These are phyloP conservation scores for Neofusicoccum laricinum DNA, from an alignment of 2,329 filamentous ascomycete species.

Conservation along the genomic window DNA sequence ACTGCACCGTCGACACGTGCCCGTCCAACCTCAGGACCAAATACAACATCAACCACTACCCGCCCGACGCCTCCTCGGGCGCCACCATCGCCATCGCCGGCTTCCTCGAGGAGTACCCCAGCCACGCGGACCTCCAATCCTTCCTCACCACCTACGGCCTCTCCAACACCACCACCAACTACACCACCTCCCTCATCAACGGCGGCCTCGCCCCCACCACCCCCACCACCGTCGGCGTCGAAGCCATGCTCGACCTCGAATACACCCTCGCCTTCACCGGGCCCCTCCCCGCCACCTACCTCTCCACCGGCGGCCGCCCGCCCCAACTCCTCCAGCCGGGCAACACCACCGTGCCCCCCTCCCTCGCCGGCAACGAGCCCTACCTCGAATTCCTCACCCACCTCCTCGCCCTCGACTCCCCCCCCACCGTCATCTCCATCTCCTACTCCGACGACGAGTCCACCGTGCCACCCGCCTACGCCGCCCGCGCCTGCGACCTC, in stretches of 20 bases:
- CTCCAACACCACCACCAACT: slow-evolving; percentile 44
- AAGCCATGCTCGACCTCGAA: slow-evolving; percentile 65
- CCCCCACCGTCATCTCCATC: slow-evolving; percentile 61
- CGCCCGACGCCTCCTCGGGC: slow-evolving; percentile 42
- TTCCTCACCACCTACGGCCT: slow-evolving; percentile 40
- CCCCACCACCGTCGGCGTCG: slow-evolving; percentile 32
- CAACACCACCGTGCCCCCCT: slow-evolving; percentile 21
- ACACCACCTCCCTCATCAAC: slow-evolving; percentile 35
- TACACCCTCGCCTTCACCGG: slow-evolving; percentile 56
- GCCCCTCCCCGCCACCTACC: slow-evolving; percentile 55
- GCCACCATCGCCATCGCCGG: slow-evolving; percentile 51
- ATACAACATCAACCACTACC: slow-evolving; percentile 24
- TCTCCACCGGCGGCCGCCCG: slow-evolving; percentile 58
- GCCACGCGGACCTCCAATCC: slow-evolving; percentile 40
- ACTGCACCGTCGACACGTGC: slow-evolving; percentile 13
- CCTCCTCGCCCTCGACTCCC: slow-evolving; percentile 45
- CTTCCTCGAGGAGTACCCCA: slow-evolving; percentile 52
- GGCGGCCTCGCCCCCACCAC: slow-evolving; percentile 26
- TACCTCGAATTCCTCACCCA: slow-evolving; percentile 63
- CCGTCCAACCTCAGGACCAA: slow-evolving; percentile 19
- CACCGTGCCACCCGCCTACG: slow-evolving; percentile 59
- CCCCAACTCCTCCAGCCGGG: slow-evolving; percentile 46
- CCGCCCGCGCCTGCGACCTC: slow-evolving; percentile 59
- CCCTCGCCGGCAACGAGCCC: slow-evolving; percentile 26
- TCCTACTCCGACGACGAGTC: slow-evolving; percentile 69